phyloP scores from a whole-genome alignment of 2,329 filamentous ascomycete genomes.

The Cladophialophora exuberans region DNA sequence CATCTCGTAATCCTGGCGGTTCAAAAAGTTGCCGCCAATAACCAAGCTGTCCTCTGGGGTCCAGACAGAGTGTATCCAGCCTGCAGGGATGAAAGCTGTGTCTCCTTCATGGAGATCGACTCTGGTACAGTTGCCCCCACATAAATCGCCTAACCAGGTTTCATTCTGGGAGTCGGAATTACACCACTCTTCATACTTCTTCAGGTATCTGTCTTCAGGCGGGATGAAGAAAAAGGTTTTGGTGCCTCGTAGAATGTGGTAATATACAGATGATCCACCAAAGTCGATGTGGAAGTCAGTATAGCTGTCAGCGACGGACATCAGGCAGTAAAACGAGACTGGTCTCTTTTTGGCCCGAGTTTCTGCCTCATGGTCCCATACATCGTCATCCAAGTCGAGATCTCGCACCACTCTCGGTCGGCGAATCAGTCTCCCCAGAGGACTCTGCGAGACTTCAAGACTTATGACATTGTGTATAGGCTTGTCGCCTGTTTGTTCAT shows the following conservation, averaged over 20 bases:
- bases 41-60: constrained; percentile 71
- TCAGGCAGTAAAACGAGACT: constrained; percentile 70
- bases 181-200: constrained; percentile 73
- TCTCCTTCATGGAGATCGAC: constrained; percentile 69
- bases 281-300: constrained; percentile 75
- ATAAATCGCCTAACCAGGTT: constrained; percentile 65
- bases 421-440: constrained; percentile 63
- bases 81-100: constrained; percentile 71
- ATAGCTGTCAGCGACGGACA: constrained; percentile 72
- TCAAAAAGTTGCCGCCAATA: constrained; percentile 72
- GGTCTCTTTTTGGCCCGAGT: constrained; percentile 62
- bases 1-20: constrained; percentile 66
- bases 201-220: constrained; percentile 68
- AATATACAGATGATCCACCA: constrained; percentile 71
- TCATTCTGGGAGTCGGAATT: constrained; percentile 68
- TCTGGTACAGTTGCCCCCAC: constrained; percentile 67
- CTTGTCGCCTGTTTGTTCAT: constrained; percentile 64
- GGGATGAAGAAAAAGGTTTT: constrained; percentile 75
- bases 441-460: constrained; percentile 67
- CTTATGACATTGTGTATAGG: constrained; percentile 71
- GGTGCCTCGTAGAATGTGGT: constrained; percentile 69
- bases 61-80: constrained; percentile 74
- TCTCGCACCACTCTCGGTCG: constrained; percentile 68
- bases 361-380: constrained; percentile 53
- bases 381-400: constrained; percentile 57